These are phyloP conservation scores for Leccinum pellstonianum DNA, from an alignment of 768 basidiomycete genomes.

Conservation along the genomic window DNA sequence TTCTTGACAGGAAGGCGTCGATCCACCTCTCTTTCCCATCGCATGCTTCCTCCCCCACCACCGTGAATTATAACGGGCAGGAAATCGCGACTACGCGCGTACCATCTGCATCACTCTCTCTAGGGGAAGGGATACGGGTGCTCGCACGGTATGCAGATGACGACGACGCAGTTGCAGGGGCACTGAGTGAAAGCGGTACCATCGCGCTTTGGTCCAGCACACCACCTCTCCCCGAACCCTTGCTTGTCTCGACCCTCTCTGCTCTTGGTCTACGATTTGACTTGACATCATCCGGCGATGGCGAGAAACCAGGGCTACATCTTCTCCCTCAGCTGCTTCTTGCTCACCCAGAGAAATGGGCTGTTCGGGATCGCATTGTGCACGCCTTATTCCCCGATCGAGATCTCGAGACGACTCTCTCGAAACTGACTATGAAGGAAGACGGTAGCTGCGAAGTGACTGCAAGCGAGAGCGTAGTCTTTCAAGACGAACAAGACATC, in stretches of 20 bases:
- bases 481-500: conserved; percentile 70
- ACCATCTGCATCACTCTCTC: conserved; percentile 18
- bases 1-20: conserved; percentile 22
- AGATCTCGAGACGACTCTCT: conserved; percentile 39
- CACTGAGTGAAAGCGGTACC: conserved; percentile 23
- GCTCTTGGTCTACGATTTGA: conserved; percentile 28
- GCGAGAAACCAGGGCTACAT: background rate
- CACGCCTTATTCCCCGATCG: conserved; percentile 19
- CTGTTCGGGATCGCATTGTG: conserved; percentile 14
- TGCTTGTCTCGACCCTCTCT: conserved; percentile 22
- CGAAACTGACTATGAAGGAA: conserved; percentile 47
- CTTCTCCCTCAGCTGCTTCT: conserved; percentile 33
- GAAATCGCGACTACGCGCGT: conserved; percentile 8
- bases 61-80: conserved; percentile 7
- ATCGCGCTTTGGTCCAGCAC: conserved; percentile 33
- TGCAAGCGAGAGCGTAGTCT: conserved; percentile 25
- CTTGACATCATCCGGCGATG: background rate
- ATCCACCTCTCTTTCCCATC: conserved; percentile 30
- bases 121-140: conserved; percentile 13
- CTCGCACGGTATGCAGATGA: conserved; percentile 19
- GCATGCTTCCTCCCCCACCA: conserved; percentile 6
- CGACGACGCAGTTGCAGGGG: conserved; percentile 18
- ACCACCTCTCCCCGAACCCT: conserved; percentile 23
- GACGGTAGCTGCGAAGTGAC: conserved; percentile 38
- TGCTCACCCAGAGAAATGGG: conserved; percentile 25